These are phyloP conservation scores for Leucoagaricus sp. DNA, from an alignment of 1,284 basidiomycete genomes.

Conservation along the genomic window DNA sequence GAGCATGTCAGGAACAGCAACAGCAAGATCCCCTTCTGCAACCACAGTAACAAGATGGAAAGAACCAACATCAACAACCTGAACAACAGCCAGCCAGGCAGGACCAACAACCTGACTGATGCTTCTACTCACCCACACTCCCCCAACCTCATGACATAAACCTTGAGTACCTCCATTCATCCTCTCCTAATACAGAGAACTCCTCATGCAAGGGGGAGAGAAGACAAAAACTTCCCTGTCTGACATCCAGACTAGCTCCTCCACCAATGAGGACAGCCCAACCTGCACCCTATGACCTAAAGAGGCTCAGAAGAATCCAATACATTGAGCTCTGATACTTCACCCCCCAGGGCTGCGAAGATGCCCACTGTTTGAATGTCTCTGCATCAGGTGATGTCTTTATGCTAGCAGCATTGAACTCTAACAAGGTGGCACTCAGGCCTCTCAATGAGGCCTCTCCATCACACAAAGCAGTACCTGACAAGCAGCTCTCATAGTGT, in stretches of 20 bases:
- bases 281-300: neutral
- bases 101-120: neutral
- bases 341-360: neutral
- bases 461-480: neutral
- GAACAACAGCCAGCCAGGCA: neutral
- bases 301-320: neutral
- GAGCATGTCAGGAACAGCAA: neutral
- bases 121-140: neutral
- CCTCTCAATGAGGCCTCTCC: neutral
- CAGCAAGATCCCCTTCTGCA: neutral
- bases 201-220: too few species aligned
- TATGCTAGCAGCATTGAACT: neutral
- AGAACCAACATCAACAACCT: neutral
- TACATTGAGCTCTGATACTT: conserved; percentile 3
- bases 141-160: neutral
- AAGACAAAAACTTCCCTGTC: neutral
- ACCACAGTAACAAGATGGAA: neutral
- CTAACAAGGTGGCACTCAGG: neutral
- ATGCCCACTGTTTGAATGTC: neutral
- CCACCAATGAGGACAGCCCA: neutral
- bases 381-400: neutral
- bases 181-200: too few species aligned
- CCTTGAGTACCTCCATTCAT: too few species aligned
- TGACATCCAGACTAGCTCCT: neutral
- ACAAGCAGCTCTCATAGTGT: neutral